Evolutionary conservation across 192 early-diverging fungal genomes (phyloP).

Genomic region (Chytriomyces sp.): DNA sequence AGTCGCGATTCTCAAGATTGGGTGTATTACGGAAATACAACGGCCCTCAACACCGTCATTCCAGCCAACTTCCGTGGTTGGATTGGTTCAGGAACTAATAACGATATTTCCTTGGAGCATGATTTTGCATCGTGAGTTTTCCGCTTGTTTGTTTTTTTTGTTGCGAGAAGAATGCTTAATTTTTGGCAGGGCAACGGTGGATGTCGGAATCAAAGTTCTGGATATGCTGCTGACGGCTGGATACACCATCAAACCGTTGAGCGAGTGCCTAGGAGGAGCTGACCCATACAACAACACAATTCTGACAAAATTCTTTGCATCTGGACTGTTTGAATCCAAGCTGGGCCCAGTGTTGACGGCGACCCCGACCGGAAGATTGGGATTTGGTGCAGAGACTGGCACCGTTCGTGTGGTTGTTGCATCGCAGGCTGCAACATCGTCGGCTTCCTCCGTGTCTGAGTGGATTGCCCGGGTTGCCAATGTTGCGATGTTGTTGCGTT

Average conservation of each 20-base stretch:
- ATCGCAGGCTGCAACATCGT: background rate
- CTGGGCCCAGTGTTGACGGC: background rate
- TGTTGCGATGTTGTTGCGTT: background rate
- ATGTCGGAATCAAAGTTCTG: background rate
- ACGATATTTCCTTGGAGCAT: background rate
- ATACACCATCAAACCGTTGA: background rate
- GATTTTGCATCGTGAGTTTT: background rate
- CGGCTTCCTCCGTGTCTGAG: background rate
- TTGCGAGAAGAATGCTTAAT: background rate
- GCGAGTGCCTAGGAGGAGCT: background rate
- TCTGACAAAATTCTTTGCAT: background rate
- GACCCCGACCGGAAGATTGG: background rate
- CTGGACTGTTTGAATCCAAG: background rate
- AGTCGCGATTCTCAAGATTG: conserved; percentile 40
- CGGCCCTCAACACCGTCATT: background rate
- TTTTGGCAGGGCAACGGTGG: background rate
- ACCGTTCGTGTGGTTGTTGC: background rate
- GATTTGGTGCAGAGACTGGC: background rate
- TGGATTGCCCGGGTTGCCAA: background rate
- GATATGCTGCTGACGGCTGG: background rate
- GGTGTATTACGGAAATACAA: background rate
- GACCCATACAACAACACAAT: background rate
- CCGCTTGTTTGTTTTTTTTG: background rate
- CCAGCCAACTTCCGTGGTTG: background rate
- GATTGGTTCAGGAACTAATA: background rate